Base-by-base conservation (phyloP, 2,329 filamentous ascomycete genomes). In the Fusarium sp. region DNA sequence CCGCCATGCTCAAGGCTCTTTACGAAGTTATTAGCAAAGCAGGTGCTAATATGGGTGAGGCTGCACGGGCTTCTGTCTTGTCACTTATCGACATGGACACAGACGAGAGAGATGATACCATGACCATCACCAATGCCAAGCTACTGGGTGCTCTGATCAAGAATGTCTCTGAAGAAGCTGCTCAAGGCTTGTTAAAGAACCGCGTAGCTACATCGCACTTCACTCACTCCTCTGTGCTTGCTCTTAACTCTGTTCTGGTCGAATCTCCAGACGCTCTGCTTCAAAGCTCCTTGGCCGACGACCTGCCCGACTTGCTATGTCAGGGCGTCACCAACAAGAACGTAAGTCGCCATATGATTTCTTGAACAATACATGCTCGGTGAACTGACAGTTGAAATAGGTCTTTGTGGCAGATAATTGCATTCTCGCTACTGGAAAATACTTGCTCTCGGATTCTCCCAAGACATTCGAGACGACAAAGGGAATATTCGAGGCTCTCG, bases 1-100 rank as follows among this genome's bases (percentile, higher is more conserved):
- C 91, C 69, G 96, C 96, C 26, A 99, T 99, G 96, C 86, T 99
- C 73, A 97, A 96, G 83, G 96, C 96, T 4, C 81, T 99, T 44
- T 97, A 96, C 76, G 95, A 98, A 76, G 96, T 99, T 28, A 91
- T 99, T 62, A 95, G 93, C 83, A 97, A 97, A 80, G 95, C 94
- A 19, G 96, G 96, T 54, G 85, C 86, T 58, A 97, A 95, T 79
- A 99, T 99, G 96, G 94, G 92, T 72, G 96, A 98, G 73, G 83
- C 89, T 21, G 97, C 95, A 46, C 89, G 94, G 55, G 87, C 89
- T 62, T 89, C 94, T n/a, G 93, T 99, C 24, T 83, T 99, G 47
- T 87, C 88, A 42, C 84, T 99, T 47, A 97, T 99, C 74, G 96
- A 98, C 77, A 89, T 89, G 70, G 94, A 97, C 63, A 82, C 86